Percentiles rank a stretch among this genome's conserved stretches.
phyloP scores from a whole-genome alignment of 306 rosid species.

The Elaeagnus macrophylla region DNA sequence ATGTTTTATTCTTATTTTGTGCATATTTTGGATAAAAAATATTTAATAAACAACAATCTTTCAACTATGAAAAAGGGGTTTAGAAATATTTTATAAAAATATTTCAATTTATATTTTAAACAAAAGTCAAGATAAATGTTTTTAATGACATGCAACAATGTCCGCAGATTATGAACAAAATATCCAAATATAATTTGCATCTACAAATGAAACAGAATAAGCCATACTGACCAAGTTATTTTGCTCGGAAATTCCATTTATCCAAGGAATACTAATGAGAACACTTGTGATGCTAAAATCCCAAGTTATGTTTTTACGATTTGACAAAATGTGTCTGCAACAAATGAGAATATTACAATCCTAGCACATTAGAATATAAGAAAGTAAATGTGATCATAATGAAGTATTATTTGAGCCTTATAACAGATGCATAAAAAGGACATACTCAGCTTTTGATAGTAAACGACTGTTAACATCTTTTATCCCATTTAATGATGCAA shows the following conservation, averaged over 20 bases:
- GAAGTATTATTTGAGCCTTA: neutral
- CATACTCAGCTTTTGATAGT: constrained; percentile 74
- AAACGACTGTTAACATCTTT: constrained; percentile 49
- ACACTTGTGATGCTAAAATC: constrained; percentile 46
- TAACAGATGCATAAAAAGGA: neutral
- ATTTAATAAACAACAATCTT: no score
- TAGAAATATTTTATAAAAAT: no score
- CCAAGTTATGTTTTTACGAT: constrained; percentile 57
- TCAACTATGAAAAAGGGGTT: no score
- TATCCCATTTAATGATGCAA: constrained; percentile 62
- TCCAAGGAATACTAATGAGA: constrained; percentile 56
- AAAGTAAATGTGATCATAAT: neutral
- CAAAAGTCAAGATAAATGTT: no score
- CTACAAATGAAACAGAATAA: no score
- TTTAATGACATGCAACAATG: no score
- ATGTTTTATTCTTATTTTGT: no score
- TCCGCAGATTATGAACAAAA: no score
- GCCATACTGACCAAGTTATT: constrained; percentile 44
- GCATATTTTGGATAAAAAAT: no score
- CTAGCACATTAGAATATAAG: neutral
- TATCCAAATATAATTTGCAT: no score
- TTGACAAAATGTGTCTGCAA: constrained; percentile 61
- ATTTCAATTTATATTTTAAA: no score
- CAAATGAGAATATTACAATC: constrained; percentile 13
- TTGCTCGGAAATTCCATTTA: constrained; percentile 29